phyloP scores from a whole-genome alignment of 371 early-diverging fungal species.

The Mycotypha africana region DNA sequence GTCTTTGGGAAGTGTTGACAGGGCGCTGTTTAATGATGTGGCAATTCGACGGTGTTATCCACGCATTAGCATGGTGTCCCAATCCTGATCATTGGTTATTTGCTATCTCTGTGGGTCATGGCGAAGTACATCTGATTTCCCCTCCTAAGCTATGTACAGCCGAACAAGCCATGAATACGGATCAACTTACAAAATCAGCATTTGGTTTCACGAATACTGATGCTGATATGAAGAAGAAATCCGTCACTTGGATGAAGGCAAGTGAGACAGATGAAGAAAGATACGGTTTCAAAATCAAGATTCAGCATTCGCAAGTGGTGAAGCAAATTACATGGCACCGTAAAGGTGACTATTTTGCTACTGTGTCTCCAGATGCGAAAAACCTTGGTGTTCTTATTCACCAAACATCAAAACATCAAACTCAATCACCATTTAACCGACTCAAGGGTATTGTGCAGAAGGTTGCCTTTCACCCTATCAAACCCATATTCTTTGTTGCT shows the following conservation, averaged over 20 bases:
- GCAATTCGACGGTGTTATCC: slow-evolving; percentile 64
- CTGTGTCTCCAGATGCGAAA: slow-evolving; percentile 70
- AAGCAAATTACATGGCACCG: slow-evolving; percentile 91
- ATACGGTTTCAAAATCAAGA: slow-evolving; percentile 48
- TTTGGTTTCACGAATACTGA: slow-evolving; percentile 29
- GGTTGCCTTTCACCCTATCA: slow-evolving; percentile 90
- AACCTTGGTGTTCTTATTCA: slow-evolving; percentile 80
- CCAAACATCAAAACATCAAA: slow-evolving; percentile 81
- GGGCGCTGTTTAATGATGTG: slow-evolving; percentile 82
- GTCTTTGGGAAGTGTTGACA: slow-evolving; percentile 89
- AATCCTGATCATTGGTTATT: slow-evolving; percentile 70
- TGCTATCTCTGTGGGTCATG: slow-evolving; percentile 66
- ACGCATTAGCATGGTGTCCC: slow-evolving; percentile 88
- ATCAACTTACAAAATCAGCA: slow-evolving; percentile 49
- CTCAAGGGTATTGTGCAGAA: slow-evolving; percentile 83
- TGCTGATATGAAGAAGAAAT: slow-evolving; percentile 28
- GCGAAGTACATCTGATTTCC: slow-evolving; percentile 46
- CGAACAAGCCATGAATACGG: slow-evolving; percentile 42
- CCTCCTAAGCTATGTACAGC: slow-evolving; percentile 48
- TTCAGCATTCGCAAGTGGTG: slow-evolving; percentile 56
- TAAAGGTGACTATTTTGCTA: slow-evolving; percentile 94
- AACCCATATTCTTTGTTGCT: slow-evolving; percentile 90
- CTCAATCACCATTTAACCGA: slow-evolving; percentile 89
- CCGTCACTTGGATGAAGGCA: slow-evolving; percentile 58
- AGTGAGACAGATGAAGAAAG: slow-evolving; percentile 45